phyloP scores from a whole-genome alignment of 495 filamentous ascomycete genomes.

The Xeromyces bisporus region DNA sequence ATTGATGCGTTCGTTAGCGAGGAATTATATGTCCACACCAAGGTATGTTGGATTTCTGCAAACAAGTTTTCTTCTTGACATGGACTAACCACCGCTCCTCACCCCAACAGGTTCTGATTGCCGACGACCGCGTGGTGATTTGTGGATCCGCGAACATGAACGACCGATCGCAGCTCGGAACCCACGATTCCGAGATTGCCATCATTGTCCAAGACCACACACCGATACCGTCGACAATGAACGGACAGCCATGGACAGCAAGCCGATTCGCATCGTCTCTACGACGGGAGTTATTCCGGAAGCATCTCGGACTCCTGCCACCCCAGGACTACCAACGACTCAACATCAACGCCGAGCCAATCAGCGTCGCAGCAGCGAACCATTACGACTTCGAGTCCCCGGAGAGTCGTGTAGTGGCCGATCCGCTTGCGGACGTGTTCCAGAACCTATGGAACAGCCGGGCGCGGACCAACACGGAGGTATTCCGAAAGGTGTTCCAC shows the following conservation, averaged over 20 bases:
- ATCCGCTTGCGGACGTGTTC: conserved; percentile 55
- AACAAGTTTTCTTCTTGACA: too few species aligned
- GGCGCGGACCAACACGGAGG: conserved; percentile 66
- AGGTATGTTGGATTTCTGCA: conserved; percentile 40
- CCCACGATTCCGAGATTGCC: conserved; percentile 76
- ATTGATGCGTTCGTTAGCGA: conserved; percentile 83
- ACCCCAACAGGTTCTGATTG: conserved; percentile 61
- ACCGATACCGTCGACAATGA: conserved; percentile 52
- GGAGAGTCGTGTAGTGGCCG: conserved; percentile 57
- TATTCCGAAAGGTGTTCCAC: conserved; percentile 76
- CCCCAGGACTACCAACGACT: conserved; percentile 48
- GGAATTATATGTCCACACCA: conserved; percentile 87
- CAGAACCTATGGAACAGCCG: conserved; percentile 53
- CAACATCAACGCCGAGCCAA: conserved; percentile 58
- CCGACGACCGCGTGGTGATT: conserved; percentile 77
- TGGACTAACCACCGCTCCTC: too few species aligned
- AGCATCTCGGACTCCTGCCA: conserved; percentile 73
- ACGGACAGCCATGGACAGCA: conserved; percentile 49
- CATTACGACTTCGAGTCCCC: conserved; percentile 64
- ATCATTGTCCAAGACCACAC: conserved; percentile 64
- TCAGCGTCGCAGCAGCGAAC: conserved; percentile 56
- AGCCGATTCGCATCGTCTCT: conserved; percentile 71
- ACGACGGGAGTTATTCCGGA: conserved; percentile 71
- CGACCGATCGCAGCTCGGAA: conserved; percentile 80
- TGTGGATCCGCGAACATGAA: conserved; percentile 90